Evolutionary conservation across 139 green algal species (phyloP), one percentile per base, ranked within the genome.

Genomic region (Picochlorum sp.): DNA sequence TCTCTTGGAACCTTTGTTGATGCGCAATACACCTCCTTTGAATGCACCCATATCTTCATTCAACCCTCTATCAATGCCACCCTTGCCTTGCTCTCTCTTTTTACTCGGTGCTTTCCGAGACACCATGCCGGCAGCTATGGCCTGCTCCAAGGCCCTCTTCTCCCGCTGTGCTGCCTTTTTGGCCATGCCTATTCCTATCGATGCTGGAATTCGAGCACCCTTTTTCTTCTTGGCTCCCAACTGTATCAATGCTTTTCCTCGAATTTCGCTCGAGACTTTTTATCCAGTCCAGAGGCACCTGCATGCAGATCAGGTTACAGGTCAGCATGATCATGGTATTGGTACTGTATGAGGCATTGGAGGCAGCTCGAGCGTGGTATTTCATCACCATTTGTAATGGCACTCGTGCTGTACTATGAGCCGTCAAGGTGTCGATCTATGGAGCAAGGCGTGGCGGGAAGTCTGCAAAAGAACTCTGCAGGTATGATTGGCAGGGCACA

Each of bases 101-200:
- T 83, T 85, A 24, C 73, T 79, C 20, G 75, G 13, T 2, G 81
- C 71, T 64, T 88, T 86, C 0, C 51, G 45, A 55, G 76, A 65
- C 34, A 85, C 77, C 76, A 85, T 82, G 57, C 83, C 83, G 11
- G 79, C 63, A 32, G 70, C 77, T 5, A 89, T 83, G 21, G 81
- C 83, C 67, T 89, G 82, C 68, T 86, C 68, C 60, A 87, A 67
- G 14, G 79, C 77, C 6, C 52, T 45, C 1, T 59, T 66, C 41
- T 82, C 68, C 0, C 80, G 61, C 69, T 83, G 51, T 44, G 69
- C 72, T 10, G 60, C 61, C 50, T 74, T 73, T 28, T 62, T 69
- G 4, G 79, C 80, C 71, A 86, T 77, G 34, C 74, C 70, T n/a
- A 63, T 49, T n/a, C 70, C 79, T 14, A 89, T 81, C 45, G 50